Evolutionary conservation across 2,329 filamentous ascomycete species (phyloP), one percentile per base, ranked within the genome.

Genomic region (Fusarium oxysporum): DNA sequence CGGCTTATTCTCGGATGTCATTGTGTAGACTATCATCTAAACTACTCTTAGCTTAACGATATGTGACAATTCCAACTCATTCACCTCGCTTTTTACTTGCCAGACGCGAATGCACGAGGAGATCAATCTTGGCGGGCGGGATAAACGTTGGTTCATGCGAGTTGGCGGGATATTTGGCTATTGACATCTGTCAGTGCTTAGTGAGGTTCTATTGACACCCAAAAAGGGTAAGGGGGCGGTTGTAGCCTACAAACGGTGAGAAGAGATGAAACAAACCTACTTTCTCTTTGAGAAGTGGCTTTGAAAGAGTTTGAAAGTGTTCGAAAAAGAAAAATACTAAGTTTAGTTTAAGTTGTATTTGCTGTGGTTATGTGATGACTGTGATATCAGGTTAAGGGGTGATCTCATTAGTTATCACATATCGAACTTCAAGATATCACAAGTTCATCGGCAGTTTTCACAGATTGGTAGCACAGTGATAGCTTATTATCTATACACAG

Each of bases 131-230:
- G 61, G 13, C 28, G 19, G 19, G 21, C 35, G 41, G 10, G 32
- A 48, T 40, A 5, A 47, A n/a, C 32, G 51, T 65, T 69, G 65
- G 65, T 68, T 45, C 48, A 16, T 45, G 33, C 4, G 6, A 30
- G 28, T 53, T 45, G 40, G 40, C 28, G 33, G 41, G 21, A 19
- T 43, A 40, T 69, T 73, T 47, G 55, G 44, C 45, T 65, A 45
- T 70, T 66, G 54, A 41, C 32, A 63, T n/a, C 30, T 55, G 55
- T 61, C 62, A 54, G 55, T 66, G 59, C 53, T 60, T 65, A 71
- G 76, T 78, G 75, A 77, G 56, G 68, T 64, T 75, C 67, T 78
- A 78, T 78, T 78, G 62, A 78, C 37, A 57, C 57, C 76, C 75
- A 57, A 69, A 77, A 71, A 33, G 50, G 76, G 76, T 37, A 76